Base-by-base conservation (phyloP, 2,329 filamentous ascomycete species). In the Cytospora chrysosperma region DNA sequence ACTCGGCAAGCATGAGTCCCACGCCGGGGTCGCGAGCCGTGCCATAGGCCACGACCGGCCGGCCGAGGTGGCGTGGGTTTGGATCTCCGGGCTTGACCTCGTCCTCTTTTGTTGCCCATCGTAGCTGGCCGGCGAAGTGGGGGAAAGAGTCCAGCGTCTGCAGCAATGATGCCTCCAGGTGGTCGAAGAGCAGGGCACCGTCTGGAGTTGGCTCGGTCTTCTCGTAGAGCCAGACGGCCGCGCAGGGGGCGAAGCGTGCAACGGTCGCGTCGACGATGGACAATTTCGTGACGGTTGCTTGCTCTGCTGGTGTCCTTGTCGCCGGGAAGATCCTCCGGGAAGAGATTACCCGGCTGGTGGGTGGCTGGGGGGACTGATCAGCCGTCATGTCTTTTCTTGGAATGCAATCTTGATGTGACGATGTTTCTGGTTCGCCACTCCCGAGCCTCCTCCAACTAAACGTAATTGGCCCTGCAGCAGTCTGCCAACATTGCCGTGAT, bases 191-290 rank as follows among this genome's bases (percentile, higher is more conserved):
- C 10, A 30, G 54, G 19, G 37, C 28, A 13, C 4, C 24, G 12
- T 50, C 32, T 5, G 61, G 28, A 17, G 63, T 54, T 27, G 40
- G 49, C 24, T 65, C 67, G 21, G 70, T 70, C 51, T 72, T 68
- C 37, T 79, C 71, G 62, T 73, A 81, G 9, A 81, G 74, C 79
- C 79, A 82, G 21, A 80, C 74, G 4, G 77, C 78, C 24, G 73
- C 75, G 9, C 76, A 76, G 5, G 74, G 66, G 1, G 73, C 60
- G 64, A 80, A 82, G 4, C 76, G 70, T 2, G 76, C 75, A 12
- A 77, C 75, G 0, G 76, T 76, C 2, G 76, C 76, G 69, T 82
- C 80, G 17, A 78, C 68, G 28, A 80, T 77, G 4, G 78, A 80
- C 0, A 80, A 69, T 50, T 63, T 69, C 17, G 68, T 70, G 4